Conservation (phyloP, 2,329 filamentous ascomycete genomes). For the Periglandula ipomoeae region DNA sequence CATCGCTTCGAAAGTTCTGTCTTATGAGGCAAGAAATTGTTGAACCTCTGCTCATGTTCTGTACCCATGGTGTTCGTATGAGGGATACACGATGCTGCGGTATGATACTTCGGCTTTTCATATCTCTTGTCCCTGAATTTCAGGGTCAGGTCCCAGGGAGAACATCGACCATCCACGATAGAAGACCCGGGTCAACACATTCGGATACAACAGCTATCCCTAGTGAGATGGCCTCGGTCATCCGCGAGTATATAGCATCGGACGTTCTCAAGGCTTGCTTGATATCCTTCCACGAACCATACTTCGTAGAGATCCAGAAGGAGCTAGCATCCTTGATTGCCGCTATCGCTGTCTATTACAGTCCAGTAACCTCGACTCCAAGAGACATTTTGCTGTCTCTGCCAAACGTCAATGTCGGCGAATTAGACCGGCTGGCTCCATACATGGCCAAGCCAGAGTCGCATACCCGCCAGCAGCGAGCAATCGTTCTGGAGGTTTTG, state of each 20-base stretch:
- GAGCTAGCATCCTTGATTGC: slow-evolving; percentile 85
- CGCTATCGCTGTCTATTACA: slow-evolving; percentile 71
- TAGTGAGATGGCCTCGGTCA: slow-evolving; percentile 48
- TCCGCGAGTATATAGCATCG: slow-evolving; percentile 82
- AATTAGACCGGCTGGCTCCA: slow-evolving; percentile 56
- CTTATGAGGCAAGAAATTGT: slow-evolving; percentile 69
- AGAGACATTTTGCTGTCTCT: slow-evolving; percentile 68
- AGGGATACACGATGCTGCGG: slow-evolving; percentile 82
- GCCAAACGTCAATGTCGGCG: slow-evolving; percentile 61
- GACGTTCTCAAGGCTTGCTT: slow-evolving; percentile 87
- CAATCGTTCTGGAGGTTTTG: slow-evolving; percentile 73
- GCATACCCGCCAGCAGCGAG: slow-evolving; percentile 68
- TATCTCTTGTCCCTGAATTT: slow-evolving; percentile 77
- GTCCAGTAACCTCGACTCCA: slow-evolving; percentile 59
- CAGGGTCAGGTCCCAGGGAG: slow-evolving; percentile 17
- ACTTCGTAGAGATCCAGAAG: slow-evolving; percentile 93
- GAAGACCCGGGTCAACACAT: slow-evolving; percentile 13
- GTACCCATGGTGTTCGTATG: slow-evolving; percentile 82
- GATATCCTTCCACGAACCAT: slow-evolving; percentile 83
- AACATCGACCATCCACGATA: slow-evolving; percentile 17
- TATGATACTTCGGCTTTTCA: slow-evolving; percentile 77
- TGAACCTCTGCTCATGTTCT: slow-evolving; percentile 84
- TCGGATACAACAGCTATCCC: slow-evolving; percentile 39
- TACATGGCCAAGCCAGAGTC: slow-evolving; percentile 49
- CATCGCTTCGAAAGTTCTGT: slow-evolving; percentile 71